Percentiles rank a stretch among this genome's conserved stretches.
These are phyloP conservation scores for Chytriomyces sp. DNA, from an alignment of 192 early-diverging fungal species.

Conservation along the genomic window DNA sequence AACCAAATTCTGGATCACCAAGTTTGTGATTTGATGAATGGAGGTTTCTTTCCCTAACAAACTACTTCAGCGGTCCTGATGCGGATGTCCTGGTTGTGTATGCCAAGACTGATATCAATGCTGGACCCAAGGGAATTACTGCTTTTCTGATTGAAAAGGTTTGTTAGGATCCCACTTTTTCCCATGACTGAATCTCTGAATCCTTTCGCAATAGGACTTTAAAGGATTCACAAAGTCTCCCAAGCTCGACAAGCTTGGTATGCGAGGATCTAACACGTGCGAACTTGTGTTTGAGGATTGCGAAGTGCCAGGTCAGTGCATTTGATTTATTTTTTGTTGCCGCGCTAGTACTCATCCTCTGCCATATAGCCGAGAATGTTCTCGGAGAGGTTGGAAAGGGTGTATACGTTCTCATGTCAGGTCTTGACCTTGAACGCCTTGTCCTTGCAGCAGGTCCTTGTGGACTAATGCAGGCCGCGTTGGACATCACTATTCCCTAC, in stretches of 20 bases:
- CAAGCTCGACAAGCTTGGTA: conserved; percentile 94
- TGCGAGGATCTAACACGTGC: conserved; percentile 95
- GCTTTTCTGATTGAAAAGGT: conserved; percentile 92
- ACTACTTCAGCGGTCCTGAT: conserved; percentile 57
- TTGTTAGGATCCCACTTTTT: background rate
- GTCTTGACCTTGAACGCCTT: conserved; percentile 87
- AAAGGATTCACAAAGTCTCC: conserved; percentile 81
- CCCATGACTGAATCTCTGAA: conserved; percentile 5
- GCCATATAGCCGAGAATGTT: conserved; percentile 73
- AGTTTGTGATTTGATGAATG: conserved; percentile 36
- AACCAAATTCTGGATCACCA: conserved; percentile 97
- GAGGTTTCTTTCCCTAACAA: background rate
- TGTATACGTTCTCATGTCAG: conserved; percentile 94
- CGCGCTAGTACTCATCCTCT: no score
- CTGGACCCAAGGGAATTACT: conserved; percentile 87
- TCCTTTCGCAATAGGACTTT: conserved; percentile 53
- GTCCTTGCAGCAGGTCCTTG: conserved; percentile 89
- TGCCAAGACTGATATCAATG: conserved; percentile 80
- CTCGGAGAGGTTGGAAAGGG: conserved; percentile 81
- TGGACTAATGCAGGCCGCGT: conserved; percentile 85
- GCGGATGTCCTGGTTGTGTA: conserved; percentile 89
- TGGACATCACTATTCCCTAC: conserved; percentile 84
- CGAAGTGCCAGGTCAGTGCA: conserved; percentile 69
- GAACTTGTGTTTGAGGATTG: conserved; percentile 94
- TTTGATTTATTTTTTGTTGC: background rate